These are phyloP conservation scores for Arctium minus DNA, from an alignment of 129 eudicot species.

Conservation along the genomic window DNA sequence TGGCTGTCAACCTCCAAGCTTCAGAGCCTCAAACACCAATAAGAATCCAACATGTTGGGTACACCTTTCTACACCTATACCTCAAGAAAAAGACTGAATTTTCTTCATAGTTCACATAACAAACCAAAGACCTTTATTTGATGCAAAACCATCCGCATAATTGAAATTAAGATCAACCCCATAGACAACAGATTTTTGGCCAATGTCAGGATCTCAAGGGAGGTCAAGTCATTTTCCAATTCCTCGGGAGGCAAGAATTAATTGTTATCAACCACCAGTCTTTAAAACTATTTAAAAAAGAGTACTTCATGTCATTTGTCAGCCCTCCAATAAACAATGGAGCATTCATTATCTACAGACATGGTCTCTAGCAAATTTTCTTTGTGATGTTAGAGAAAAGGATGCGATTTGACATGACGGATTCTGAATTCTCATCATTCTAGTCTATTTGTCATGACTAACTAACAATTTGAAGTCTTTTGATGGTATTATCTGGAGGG, in stretches of 20 bases:
- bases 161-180: neutral
- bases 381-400: neutral
- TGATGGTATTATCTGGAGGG: neutral
- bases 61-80: neutral
- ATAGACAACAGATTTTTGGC: neutral
- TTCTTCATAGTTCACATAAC: neutral
- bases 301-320: neutral
- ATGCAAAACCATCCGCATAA: neutral
- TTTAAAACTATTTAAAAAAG: neutral
- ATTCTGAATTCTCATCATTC: neutral
- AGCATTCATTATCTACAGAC: neutral
- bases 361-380: neutral
- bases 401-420: neutral
- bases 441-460: constrained; percentile 12
- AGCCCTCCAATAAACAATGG: neutral
- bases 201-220: neutral
- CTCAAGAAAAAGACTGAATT: neutral
- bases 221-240: neutral
- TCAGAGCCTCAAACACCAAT: neutral
- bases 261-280: neutral
- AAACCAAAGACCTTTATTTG: neutral
- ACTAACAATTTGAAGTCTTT: constrained; percentile 14
- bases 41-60: constrained; percentile 6
- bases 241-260: neutral
- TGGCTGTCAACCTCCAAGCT: constrained; percentile 2